Conservation (phyloP, 805 yeast genomes). For the Ogataea paradorogensis region DNA sequence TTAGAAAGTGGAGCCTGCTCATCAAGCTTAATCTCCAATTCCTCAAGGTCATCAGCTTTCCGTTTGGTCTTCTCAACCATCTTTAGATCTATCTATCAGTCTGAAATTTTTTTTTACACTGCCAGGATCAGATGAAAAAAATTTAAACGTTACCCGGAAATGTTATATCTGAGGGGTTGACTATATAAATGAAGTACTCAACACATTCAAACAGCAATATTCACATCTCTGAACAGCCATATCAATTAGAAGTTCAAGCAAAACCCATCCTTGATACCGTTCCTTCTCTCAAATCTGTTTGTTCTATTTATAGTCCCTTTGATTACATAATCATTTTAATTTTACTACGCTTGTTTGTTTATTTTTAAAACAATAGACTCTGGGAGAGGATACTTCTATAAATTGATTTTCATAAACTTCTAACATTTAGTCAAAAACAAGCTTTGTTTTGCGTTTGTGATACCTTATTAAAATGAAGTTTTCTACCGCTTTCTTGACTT, state of each 20-base stretch:
- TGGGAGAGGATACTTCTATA: background rate
- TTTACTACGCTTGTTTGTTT: slow-evolving; percentile 3
- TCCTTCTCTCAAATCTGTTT: too few relatives aligned
- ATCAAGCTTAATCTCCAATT: slow-evolving; percentile 64
- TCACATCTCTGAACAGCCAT: too few relatives aligned
- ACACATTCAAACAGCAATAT: too few relatives aligned
- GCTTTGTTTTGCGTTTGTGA: slow-evolving; percentile 3
- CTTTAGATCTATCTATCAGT: background rate
- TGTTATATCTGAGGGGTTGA: too few relatives aligned
- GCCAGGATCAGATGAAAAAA: slow-evolving; percentile 2
- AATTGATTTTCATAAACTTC: slow-evolving; percentile 6
- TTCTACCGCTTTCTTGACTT: slow-evolving; percentile 21
- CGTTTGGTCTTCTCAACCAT: slow-evolving; percentile 18
- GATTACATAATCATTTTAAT: slow-evolving; percentile 2
- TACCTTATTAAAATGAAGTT: slow-evolving; percentile 26
- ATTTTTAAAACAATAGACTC: slow-evolving; percentile 5
- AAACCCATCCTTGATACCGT: too few relatives aligned
- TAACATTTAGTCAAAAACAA: slow-evolving; percentile 1
- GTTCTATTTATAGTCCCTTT: slow-evolving; percentile 5
- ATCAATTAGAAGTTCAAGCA: too few relatives aligned
- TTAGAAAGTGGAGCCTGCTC: slow-evolving; percentile 83
- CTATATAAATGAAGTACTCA: too few relatives aligned
- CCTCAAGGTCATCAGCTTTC: slow-evolving; percentile 45
- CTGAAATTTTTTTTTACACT: slow-evolving; percentile 7
- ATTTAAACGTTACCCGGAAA: slow-evolving; percentile 3